Conservation (phyloP, 495 filamentous ascomycete species). For the Emericellopsis terricola region DNA sequence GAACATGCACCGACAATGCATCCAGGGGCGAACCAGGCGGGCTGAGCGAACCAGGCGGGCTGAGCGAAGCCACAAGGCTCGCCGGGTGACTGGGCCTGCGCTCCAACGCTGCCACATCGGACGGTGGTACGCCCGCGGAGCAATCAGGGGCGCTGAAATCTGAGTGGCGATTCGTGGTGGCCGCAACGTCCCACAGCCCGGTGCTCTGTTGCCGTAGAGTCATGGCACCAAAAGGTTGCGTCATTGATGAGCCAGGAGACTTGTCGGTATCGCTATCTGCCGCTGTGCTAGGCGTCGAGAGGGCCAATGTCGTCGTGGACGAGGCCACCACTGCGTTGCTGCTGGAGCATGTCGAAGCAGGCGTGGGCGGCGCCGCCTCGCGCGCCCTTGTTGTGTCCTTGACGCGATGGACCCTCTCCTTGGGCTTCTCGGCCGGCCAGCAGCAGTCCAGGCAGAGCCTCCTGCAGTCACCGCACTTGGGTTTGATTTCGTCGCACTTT, state of each 20-base stretch:
- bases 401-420: no score
- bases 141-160: background rate
- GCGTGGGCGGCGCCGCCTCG: background rate
- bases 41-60: background rate
- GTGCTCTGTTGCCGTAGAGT: background rate
- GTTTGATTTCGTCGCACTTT: constrained; percentile 7
- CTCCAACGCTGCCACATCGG: background rate
- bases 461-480: constrained; percentile 2
- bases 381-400: background rate
- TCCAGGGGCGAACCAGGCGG: background rate
- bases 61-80: background rate
- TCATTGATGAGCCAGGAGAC: no score
- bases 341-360: background rate
- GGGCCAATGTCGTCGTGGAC: no score
- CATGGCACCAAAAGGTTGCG: background rate
- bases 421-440: constrained; percentile 2
- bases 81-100: no score
- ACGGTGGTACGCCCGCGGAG: background rate
- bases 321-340: no score
- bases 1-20: background rate
- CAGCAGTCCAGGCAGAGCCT: constrained; percentile 1
- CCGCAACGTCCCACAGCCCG: background rate
- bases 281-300: background rate
- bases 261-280: no score
- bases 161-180: background rate